phyloP scores from a whole-genome alignment of 176 grass and related monocot genomes.

The Hsuehochloa calcarea region DNA sequence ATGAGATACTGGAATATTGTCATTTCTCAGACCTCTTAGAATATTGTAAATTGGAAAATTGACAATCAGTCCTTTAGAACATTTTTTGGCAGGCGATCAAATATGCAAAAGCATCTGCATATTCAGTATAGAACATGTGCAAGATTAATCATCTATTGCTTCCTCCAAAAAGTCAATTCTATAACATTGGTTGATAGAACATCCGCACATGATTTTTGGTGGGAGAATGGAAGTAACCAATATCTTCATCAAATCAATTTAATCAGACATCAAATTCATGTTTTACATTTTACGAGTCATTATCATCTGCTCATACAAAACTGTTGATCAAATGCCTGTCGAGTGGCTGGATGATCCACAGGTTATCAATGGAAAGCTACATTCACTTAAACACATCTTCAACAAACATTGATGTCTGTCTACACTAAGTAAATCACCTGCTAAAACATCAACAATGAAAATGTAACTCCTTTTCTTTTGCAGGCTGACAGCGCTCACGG shows the following conservation, averaged over 20 bases:
- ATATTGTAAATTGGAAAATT: neutral
- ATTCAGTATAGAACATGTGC: neutral
- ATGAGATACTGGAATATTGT: neutral
- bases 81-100: neutral
- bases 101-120: neutral
- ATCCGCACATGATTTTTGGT: constrained; percentile 9
- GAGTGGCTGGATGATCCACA: neutral
- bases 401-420: neutral
- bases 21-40: neutral
- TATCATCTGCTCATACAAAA: neutral
- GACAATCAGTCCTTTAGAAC: neutral
- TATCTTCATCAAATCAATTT: constrained; percentile 7
- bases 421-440: neutral
- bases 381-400: neutral
- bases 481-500: neutral
- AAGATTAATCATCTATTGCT: neutral
- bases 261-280: neutral
- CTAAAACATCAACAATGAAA: constrained; percentile 1
- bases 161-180: neutral
- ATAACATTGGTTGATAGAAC: neutral
- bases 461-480: neutral
- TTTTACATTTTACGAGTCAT: neutral
- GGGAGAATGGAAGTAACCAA: neutral
- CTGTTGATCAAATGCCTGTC: neutral
- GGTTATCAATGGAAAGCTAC: neutral